phyloP scores from a whole-genome alignment of 2,329 filamentous ascomycete genomes.

The Xylaria sp. region DNA sequence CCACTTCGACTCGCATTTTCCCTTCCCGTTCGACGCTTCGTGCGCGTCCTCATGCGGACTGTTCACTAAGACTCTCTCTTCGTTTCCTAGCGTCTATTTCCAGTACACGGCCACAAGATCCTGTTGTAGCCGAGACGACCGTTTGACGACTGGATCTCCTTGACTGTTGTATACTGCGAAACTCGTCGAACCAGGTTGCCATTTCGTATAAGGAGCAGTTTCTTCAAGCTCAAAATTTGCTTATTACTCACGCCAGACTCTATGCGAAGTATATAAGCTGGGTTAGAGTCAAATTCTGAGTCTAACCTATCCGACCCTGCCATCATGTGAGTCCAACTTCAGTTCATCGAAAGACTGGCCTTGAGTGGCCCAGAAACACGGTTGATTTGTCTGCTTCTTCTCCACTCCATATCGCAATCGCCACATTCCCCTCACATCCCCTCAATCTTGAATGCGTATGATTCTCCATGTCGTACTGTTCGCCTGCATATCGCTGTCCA shows the following conservation, averaged over 20 bases:
- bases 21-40: background rate
- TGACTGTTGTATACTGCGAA: background rate
- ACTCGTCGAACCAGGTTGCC: background rate
- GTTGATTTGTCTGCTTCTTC: background rate
- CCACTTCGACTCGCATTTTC: constrained; percentile 18
- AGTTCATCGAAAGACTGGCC: constrained; percentile 1
- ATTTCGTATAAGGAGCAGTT: constrained; percentile 9
- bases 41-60: constrained; percentile 5
- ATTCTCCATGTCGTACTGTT: background rate
- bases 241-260: constrained; percentile 7
- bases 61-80: background rate
- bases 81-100: constrained; percentile 18
- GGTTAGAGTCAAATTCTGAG: constrained; percentile 11
- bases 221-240: constrained; percentile 12
- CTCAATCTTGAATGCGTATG: background rate
- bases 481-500: background rate
- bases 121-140: background rate
- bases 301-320: constrained; percentile 1
- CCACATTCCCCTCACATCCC: background rate
- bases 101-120: background rate
- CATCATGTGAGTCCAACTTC: constrained; percentile 42
- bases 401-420: background rate
- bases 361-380: background rate
- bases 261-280: constrained; percentile 28
- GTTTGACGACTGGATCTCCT: background rate